These are phyloP conservation scores for Ganoderma meredithae DNA, from an alignment of 1,284 basidiomycete genomes.

Conservation along the genomic window DNA sequence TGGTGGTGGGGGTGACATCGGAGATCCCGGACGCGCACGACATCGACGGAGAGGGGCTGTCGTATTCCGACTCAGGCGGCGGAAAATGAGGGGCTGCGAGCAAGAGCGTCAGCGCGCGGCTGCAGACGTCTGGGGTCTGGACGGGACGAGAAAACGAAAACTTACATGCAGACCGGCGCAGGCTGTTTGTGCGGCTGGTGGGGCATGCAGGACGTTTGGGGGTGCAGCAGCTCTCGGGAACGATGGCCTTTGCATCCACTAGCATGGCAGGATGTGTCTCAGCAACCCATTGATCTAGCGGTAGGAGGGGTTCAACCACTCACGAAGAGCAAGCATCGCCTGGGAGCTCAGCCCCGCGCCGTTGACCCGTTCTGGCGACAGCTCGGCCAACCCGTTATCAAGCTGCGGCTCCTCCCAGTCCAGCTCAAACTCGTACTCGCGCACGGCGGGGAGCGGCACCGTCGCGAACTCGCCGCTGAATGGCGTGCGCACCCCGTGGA, in stretches of 20 bases:
- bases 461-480: slow-evolving; percentile 6
- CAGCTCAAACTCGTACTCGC: slow-evolving; percentile 7
- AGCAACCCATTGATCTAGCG: not conserved
- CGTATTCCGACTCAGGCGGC: not conserved
- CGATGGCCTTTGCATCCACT: not conserved
- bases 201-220: not conserved
- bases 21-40: not conserved
- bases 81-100: not conserved
- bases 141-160: not conserved
- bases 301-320: not conserved
- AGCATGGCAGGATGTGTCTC: not conserved
- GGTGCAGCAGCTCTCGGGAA: not conserved
- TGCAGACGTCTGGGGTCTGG: too few relatives aligned
- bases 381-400: not conserved
- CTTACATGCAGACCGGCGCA: not conserved
- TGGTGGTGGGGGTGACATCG: not conserved
- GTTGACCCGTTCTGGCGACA: not conserved
- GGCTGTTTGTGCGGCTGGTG: not conserved
- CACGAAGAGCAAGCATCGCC: not conserved
- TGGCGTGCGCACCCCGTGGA: slow-evolving; percentile 45
- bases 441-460: slow-evolving; percentile 1
- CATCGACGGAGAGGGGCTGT: not conserved
- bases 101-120: not conserved
- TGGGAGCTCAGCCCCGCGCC: not conserved
- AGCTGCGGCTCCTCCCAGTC: slow-evolving; percentile 1